phyloP scores from a whole-genome alignment of 257 asterid species.

The Voacanga thouarsii region DNA sequence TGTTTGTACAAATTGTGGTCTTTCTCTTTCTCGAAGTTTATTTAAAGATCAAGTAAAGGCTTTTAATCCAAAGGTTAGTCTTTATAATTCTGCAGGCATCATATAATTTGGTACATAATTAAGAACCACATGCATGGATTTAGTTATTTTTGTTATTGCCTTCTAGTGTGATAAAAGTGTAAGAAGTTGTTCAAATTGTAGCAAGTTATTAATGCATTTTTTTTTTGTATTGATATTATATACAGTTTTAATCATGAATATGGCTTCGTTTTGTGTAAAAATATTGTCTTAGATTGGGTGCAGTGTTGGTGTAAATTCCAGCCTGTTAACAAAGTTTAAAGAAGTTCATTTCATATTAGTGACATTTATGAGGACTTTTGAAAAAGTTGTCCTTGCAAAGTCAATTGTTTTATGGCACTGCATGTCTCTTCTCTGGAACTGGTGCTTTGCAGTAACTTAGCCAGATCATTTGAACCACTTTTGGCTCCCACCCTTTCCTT shows the following conservation, averaged over 20 bases:
- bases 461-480: too few species aligned
- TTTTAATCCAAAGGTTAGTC: slow-evolving; percentile 76
- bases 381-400: too few species aligned
- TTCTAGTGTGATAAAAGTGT: background rate
- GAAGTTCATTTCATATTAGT: too few species aligned
- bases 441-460: too few species aligned
- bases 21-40: slow-evolving; percentile 63
- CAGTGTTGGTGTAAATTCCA: background rate
- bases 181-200: background rate
- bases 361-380: too few species aligned
- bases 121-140: background rate
- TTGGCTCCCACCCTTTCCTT: too few species aligned
- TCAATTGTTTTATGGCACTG: too few species aligned
- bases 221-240: background rate
- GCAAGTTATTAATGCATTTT: background rate
- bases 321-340: too few species aligned
- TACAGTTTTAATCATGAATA: background rate
- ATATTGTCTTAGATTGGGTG: background rate
- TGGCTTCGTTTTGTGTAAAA: background rate
- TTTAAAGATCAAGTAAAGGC: slow-evolving; percentile 92
- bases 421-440: too few species aligned
- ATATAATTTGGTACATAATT: background rate
- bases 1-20: slow-evolving; percentile 75
- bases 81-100: background rate
- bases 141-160: background rate